Base-by-base conservation (phyloP, 2,329 filamentous ascomycete species). In the Aspergillus sp. region DNA sequence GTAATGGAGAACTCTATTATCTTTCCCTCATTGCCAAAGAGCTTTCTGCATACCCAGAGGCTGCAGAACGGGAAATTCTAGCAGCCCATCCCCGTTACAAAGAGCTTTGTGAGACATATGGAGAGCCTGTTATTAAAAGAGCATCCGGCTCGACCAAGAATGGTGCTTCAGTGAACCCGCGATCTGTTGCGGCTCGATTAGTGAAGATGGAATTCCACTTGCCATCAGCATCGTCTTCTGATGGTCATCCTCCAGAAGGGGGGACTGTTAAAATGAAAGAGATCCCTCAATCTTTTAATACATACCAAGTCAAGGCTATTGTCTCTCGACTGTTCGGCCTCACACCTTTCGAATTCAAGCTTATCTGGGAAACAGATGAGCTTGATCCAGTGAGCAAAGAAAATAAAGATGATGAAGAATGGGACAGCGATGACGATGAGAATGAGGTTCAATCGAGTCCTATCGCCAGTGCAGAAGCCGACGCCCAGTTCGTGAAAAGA, bases 1-100 rank as follows among this genome's bases (percentile, higher is more conserved):
- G 81, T 42, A 93, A 97, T 58, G 90, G 90, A 5, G 93, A 97
- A 56, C 84, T 91, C 58, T 98, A 95, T 64, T 98, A 98, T 64
- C 79, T 97, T 8, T 88, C 85, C 1, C 79, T 86, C 42, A 93
- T 96, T 45, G 86, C 79, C 8, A 83, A 82, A 49, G 87, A 93
- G 60, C 72, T 96, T n/a, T 67, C 65, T 26, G 64, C 60, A 6
- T 61, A 49, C 3, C 57, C 65, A 1, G 48, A 54, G 38, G 49
- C 49, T 6, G 77, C 83, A 51, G 67, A 72, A 27, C 52, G 65
- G 1, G 68, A 70, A 1, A 76, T 95, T 0, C 62, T 86, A 3
- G 66, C 62, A 0, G 67, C 71, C 4, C 90, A 97, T 64, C 83
- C 82, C 6, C 77, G 89, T 5, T 97, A 87, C 62, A 57, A 63